Evolutionary conservation across 257 asterid species (phyloP), one percentile per base, ranked within the genome.

Genomic region (Solanum pinnatisectum): DNA sequence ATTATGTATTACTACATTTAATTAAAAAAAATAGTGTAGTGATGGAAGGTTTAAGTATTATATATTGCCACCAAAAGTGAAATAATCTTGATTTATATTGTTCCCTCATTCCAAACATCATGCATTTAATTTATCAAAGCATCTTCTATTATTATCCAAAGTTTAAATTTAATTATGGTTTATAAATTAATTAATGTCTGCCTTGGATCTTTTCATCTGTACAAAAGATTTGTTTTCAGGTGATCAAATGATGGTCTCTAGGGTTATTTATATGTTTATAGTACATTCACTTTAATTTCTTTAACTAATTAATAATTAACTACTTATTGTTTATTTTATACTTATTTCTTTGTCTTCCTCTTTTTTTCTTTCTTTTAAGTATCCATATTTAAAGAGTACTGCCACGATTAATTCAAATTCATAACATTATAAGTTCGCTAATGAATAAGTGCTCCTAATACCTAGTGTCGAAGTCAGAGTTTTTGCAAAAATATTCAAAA

Each of bases 51-150:
- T 37, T 67, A 67, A 71, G 59, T 74, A 84, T 87, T 74, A 73
- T 56, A 56, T 56, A 52, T 87, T 89, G 91, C 91, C 77, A 86
- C 90, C 86, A 88, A 91, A 90, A 90, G 89, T 68, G 84, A 68
- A 68, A 86, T 85, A 88, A 88, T 90, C 93, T 93, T 68, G 92
- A 94, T 84, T 88, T 83, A 88, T 88, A 90, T 88, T 93, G 98
- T 94, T 96, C 96, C 97, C 98, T 90, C 92, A 91, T 93, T 95
- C 95, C 97, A 95, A 92, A 94, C 98, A 91, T 88, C 42, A 84
- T 72, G 93, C 92, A 90, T 92, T 81, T 49, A 93, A 94, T 65
- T 85, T 71, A 89, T 89, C 88, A 86, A 87, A 88, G 73, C 46
- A 91, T 84, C 40, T 89, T 87, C 42, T 65, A 30, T 49, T 46